A percentile compares a stretch with the other conserved stretches of the same genome.
Evolutionary conservation across 2,329 filamentous ascomycete species (phyloP).

Genomic region (Leptodontidium sp.): DNA sequence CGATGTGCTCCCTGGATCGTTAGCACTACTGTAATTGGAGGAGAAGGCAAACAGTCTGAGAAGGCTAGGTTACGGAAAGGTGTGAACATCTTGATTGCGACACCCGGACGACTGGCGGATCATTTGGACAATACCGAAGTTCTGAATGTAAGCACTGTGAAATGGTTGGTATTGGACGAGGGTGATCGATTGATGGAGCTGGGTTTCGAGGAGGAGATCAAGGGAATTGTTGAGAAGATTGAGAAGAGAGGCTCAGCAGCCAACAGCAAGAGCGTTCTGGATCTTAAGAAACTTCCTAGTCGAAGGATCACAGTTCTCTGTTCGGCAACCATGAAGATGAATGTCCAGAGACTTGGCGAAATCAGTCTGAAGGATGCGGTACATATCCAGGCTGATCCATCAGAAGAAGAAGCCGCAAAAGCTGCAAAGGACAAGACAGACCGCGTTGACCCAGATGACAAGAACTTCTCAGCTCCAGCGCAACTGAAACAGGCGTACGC

Average conservation of each 20-base stretch:
- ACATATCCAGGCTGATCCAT: conserved; percentile 77
- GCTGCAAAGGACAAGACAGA: conserved; percentile 59
- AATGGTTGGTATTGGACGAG: conserved; percentile 95
- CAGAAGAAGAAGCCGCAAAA: conserved; percentile 56
- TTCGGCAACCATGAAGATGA: conserved; percentile 98
- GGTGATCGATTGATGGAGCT: conserved; percentile 98
- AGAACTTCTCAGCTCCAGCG: conserved; percentile 81
- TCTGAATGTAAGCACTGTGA: conserved; percentile 84
- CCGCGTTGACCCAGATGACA: conserved; percentile 54
- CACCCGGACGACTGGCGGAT: conserved; percentile 88
- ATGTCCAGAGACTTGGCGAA: conserved; percentile 90
- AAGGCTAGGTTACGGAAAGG: conserved; percentile 95
- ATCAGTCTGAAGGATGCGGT: conserved; percentile 94
- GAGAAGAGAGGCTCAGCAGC: conserved; percentile 68
- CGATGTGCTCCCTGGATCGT: conserved; percentile 95
- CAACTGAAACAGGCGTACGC: conserved; percentile 94
- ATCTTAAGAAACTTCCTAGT: conserved; percentile 70
- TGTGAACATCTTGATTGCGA: conserved; percentile 94
- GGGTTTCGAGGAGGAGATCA: conserved; percentile 94
- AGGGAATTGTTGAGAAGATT: conserved; percentile 83
- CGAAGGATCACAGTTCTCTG: conserved; percentile 88
- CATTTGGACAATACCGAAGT: conserved; percentile 93
- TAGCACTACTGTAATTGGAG: conserved; percentile 80
- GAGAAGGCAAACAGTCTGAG: conserved; percentile 78
- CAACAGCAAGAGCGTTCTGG: conserved; percentile 64